Evolutionary conservation across 2,329 filamentous ascomycete genomes (phyloP), one percentile per base, ranked within the genome.

Genomic region (Daldinia eschscholtzii): DNA sequence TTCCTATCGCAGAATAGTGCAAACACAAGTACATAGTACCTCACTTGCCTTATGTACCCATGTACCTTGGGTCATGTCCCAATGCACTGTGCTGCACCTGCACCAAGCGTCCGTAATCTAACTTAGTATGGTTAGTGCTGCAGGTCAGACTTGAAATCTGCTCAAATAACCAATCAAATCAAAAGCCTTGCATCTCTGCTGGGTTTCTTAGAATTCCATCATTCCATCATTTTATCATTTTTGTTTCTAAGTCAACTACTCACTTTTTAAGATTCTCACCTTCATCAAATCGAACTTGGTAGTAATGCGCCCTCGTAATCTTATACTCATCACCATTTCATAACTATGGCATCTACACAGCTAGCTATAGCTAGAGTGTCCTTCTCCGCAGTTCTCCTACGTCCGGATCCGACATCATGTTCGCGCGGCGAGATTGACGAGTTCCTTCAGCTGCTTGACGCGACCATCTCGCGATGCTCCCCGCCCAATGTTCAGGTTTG

Each of bases 401-500:
- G 91, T 68, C 87, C 91, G 44, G 92, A 95, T 77, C 91, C 92
- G n/a, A 84, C 83, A 20, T 87, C 91, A 9, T 86, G 93, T 63
- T 81, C 88, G 56, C 89, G 91, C 78, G 87, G 89, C 75, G 87
- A 91, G 67, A 91, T 95, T 79, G 86, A 91, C 73, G 80, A 86
- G 65, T 92, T 95, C 80, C 88, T 93, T 79, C 79, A 82, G 71
- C 83, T 89, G 67, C 85, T 96, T 76, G 87, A 90, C 79, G 82
- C 85, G 78, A 87, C 87, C 75, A 82, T 93, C 77, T 82, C 86
- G 81, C 87, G 89, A 83, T 95, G 93, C 87, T 92, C 92, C 77
- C 87, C 89, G 77, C 82, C 85, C 84, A 94, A 95, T 84, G 91
- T 96, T 86, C 93, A 96, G 93, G 93, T 96, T 93, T 93, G 91